These are phyloP conservation scores for Gnomoniopsis smithogilvyi DNA, from an alignment of 2,329 filamentous ascomycete species.

Conservation along the genomic window DNA sequence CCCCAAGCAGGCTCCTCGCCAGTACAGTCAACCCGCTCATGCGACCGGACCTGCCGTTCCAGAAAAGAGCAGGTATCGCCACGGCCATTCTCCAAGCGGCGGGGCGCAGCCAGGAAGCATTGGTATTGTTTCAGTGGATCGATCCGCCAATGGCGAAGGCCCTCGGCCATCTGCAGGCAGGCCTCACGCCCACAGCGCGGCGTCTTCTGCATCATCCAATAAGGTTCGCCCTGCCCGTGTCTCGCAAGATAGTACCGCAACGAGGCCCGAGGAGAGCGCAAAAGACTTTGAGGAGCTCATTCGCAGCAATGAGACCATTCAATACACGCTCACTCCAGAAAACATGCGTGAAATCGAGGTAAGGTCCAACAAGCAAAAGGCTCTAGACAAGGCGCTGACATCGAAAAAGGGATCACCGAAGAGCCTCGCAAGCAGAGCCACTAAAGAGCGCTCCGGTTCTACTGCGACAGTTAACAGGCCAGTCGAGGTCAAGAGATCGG, in stretches of 20 bases:
- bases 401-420: constrained; percentile 12
- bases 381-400: constrained; percentile 1
- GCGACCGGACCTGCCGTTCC: constrained; percentile 21
- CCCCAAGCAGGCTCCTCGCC: constrained; percentile 11
- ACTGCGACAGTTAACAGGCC: constrained; percentile 39
- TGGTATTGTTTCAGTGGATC: constrained; percentile 38
- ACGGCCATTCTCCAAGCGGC: constrained; percentile 7
- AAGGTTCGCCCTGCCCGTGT: constrained; percentile 52
- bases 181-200: constrained; percentile 44
- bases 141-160: constrained; percentile 29
- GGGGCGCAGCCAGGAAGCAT: constrained; percentile 27
- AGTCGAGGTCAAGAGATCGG: constrained; percentile 31
- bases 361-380: constrained; percentile 29
- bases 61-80: constrained; percentile 24
- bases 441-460: constrained; percentile 43
- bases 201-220: constrained; percentile 46
- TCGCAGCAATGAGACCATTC: constrained; percentile 76
- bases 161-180: constrained; percentile 18
- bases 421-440: constrained; percentile 28
- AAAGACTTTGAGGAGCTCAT: constrained; percentile 77
- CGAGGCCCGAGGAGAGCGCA: constrained; percentile 54
- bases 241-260: constrained; percentile 54
- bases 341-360: constrained; percentile 76
- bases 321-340: constrained; percentile 77
- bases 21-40: neutral